These are phyloP conservation scores for Sclerospora graminicola DNA, from an alignment of 352 stramenopile species.

Conservation along the genomic window DNA sequence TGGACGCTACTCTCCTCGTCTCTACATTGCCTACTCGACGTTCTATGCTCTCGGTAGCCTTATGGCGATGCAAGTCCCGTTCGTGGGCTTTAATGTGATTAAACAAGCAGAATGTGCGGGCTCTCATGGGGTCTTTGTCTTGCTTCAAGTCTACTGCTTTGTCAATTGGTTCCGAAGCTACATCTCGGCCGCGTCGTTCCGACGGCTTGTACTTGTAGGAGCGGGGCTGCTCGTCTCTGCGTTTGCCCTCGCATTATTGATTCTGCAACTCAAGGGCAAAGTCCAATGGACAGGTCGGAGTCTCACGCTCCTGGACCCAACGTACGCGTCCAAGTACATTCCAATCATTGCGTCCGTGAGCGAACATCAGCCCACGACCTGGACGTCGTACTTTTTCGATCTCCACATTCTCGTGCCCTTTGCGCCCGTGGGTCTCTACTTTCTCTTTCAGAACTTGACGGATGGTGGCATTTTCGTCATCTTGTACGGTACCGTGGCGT, in stretches of 20 bases:
- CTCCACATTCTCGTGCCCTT: constrained; percentile 87
- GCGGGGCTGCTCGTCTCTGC: constrained; percentile 43
- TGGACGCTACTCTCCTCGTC: constrained; percentile 86
- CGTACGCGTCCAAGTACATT: constrained; percentile 91
- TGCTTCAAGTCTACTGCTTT: constrained; percentile 80
- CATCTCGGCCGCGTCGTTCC: constrained; percentile 66
- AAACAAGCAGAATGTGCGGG: constrained; percentile 78
- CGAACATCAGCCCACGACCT: constrained; percentile 91
- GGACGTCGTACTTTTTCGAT: constrained; percentile 92
- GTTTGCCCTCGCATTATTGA: constrained; percentile 46
- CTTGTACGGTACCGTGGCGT: constrained; percentile 87
- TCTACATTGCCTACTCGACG: constrained; percentile 95
- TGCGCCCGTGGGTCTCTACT: constrained; percentile 86
- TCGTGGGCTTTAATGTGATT: constrained; percentile 96
- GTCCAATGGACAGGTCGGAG: constrained; percentile 87
- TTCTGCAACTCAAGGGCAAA: constrained; percentile 76
- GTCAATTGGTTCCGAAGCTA: constrained; percentile 68
- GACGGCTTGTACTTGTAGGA: constrained; percentile 55
- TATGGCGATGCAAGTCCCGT: constrained; percentile 95
- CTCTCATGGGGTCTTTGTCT: constrained; percentile 90
- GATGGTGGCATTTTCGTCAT: constrained; percentile 90
- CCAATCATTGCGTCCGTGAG: constrained; percentile 91
- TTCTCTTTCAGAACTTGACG: constrained; percentile 83
- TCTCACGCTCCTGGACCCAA: constrained; percentile 86
- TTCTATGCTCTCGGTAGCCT: constrained; percentile 96